Percentiles rank a stretch among this genome's conserved stretches.
Evolutionary conservation across 2,329 filamentous ascomycete species (phyloP).

Genomic region (Fusarium incarnatum): DNA sequence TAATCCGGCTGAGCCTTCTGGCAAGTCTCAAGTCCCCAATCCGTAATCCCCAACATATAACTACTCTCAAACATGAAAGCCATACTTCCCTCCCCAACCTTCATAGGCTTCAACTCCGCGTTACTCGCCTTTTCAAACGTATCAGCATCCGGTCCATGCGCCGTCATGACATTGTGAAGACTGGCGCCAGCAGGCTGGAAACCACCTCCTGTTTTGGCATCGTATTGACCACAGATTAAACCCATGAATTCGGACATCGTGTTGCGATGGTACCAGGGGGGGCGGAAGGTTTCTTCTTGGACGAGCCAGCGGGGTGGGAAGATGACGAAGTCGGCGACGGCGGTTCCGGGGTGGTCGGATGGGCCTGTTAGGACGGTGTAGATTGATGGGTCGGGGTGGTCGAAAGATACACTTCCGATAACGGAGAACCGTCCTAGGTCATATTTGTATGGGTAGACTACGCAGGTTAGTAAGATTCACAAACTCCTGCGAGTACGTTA

Average conservation of each 20-base stretch:
- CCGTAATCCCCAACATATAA: conserved; percentile 77
- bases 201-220: conserved; percentile 69
- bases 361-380: conserved; percentile 78
- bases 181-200: conserved; percentile 70
- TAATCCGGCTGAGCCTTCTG: conserved; percentile 73
- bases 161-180: conserved; percentile 78
- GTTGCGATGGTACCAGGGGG: conserved; percentile 79
- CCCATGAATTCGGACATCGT: conserved; percentile 76
- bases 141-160: conserved; percentile 70
- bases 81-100: conserved; percentile 71
- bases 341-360: conserved; percentile 69
- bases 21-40: conserved; percentile 74
- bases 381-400: conserved; percentile 84
- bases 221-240: conserved; percentile 67
- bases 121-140: conserved; percentile 67
- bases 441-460: conserved; percentile 77
- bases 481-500: background rate
- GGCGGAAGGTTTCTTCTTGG: conserved; percentile 76
- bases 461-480: background rate
- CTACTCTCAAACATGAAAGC: conserved; percentile 79
- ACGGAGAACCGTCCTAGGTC: conserved; percentile 82
- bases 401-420: conserved; percentile 72
- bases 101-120: conserved; percentile 64
- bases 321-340: conserved; percentile 78
- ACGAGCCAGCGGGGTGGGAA: conserved; percentile 80